These are phyloP conservation scores for Periglandula ipomoeae DNA, from an alignment of 2,329 filamentous ascomycete species.

Conservation along the genomic window DNA sequence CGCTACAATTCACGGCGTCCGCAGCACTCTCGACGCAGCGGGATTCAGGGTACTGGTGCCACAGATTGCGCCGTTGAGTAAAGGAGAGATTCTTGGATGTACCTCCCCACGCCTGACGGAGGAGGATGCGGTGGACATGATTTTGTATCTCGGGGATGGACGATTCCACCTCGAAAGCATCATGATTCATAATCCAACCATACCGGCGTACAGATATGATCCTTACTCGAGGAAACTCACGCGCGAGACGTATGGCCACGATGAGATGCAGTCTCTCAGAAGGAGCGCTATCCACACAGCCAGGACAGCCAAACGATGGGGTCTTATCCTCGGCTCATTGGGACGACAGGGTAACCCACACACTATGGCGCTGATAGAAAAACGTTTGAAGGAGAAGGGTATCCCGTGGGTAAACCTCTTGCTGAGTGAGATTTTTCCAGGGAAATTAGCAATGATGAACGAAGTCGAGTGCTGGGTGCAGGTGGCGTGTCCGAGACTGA, in stretches of 20 bases:
- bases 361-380: constrained; percentile 80
- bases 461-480: constrained; percentile 98
- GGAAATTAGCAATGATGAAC: constrained; percentile 84
- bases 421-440: constrained; percentile 91
- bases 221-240: constrained; percentile 90
- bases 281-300: constrained; percentile 68
- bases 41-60: constrained; percentile 83
- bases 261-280: constrained; percentile 78
- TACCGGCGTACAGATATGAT: constrained; percentile 93
- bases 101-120: constrained; percentile 68
- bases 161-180: constrained; percentile 95
- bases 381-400: constrained; percentile 57
- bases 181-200: constrained; percentile 93
- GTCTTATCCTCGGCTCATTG: constrained; percentile 84
- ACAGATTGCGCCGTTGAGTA: constrained; percentile 85
- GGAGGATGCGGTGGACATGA: constrained; percentile 57
- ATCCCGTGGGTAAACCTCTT: constrained; percentile 80
- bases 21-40: constrained; percentile 65
- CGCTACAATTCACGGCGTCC: constrained; percentile 83
- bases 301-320: constrained; percentile 77
- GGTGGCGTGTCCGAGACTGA: constrained; percentile 90
- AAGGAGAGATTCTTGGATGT: constrained; percentile 95
- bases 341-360: constrained; percentile 94
- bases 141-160: constrained; percentile 86
- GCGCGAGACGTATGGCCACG: constrained; percentile 83